Conservation (phyloP, 2,329 filamentous ascomycete genomes). For the Paecilomyces sp. region DNA sequence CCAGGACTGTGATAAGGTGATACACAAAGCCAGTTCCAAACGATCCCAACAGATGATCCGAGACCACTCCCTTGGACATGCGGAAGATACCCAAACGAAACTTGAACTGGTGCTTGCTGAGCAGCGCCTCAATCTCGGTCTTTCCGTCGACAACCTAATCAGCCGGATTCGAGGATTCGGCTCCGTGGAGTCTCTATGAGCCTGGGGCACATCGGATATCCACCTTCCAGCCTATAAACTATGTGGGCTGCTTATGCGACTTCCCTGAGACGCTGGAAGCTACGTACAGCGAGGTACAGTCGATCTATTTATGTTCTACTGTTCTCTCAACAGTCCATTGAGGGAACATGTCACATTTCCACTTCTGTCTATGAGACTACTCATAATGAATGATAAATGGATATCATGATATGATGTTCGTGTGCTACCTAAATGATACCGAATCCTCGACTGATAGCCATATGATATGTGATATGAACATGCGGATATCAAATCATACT, state of each 20-base stretch:
- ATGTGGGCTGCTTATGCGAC: neutral
- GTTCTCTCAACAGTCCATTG: neutral
- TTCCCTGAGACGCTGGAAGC: neutral
- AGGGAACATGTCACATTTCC: neutral
- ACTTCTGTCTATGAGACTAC: too few species aligned
- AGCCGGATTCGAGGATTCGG: slow-evolving; percentile 23
- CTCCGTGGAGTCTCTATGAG: slow-evolving; percentile 10
- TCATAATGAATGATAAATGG: too few species aligned
- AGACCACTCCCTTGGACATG: slow-evolving; percentile 27
- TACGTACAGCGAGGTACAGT: neutral
- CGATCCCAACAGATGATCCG: slow-evolving; percentile 23
- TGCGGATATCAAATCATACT: too few species aligned
- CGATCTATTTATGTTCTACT: neutral
- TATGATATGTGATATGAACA: too few species aligned
- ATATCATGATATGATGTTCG: too few species aligned
- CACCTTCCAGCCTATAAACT: neutral
- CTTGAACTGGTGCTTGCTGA: slow-evolving; percentile 29
- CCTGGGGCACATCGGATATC: neutral
- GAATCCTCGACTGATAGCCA: too few species aligned
- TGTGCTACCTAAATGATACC: too few species aligned
- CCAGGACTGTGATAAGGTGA: slow-evolving; percentile 23
- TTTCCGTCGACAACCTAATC: slow-evolving; percentile 25
- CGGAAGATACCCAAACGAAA: slow-evolving; percentile 28
- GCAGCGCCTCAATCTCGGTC: slow-evolving; percentile 24
- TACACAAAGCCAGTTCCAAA: slow-evolving; percentile 25